Percentiles rank a stretch among this genome's conserved stretches.
phyloP scores from a whole-genome alignment of 495 filamentous ascomycete species.

The Penicillium argentinense region DNA sequence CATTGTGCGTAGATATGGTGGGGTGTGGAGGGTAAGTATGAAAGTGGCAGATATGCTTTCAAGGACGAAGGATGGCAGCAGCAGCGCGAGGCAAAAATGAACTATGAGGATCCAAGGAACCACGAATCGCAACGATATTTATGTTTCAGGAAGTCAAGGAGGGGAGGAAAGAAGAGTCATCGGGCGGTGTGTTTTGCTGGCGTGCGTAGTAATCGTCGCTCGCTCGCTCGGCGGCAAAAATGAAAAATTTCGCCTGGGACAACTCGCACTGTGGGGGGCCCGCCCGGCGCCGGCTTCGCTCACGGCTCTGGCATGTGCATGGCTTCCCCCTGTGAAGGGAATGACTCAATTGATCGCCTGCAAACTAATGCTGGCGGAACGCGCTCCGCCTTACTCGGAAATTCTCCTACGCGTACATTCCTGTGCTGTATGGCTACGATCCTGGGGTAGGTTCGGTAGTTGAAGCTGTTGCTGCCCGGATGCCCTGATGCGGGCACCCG shows the following conservation, averaged over 20 bases:
- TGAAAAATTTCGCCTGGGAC: conserved; percentile 19
- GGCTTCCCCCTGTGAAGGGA: too few relatives aligned
- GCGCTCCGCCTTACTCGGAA: too few relatives aligned
- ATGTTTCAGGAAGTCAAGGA: conserved; percentile 9
- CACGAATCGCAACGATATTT: conserved; percentile 24
- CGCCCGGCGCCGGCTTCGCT: not conserved
- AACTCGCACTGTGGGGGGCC: not conserved
- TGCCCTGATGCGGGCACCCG: not conserved
- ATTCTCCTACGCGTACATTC: too few relatives aligned
- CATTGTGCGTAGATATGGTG: conserved; percentile 38
- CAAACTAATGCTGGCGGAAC: too few relatives aligned
- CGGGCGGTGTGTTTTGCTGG: conserved; percentile 19
- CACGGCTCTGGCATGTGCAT: not conserved
- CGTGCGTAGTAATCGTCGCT: conserved; percentile 26
- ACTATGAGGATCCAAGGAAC: conserved; percentile 5
- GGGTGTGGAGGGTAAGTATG: conserved; percentile 28
- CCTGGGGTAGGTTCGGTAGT: too few relatives aligned
- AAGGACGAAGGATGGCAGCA: not conserved
- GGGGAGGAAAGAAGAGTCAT: conserved; percentile 26
- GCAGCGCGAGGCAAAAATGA: conserved; percentile 1
- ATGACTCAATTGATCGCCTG: conserved; percentile 1
- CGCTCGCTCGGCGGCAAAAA: conserved; percentile 27
- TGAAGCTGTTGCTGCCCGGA: not conserved
- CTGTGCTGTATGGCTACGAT: too few relatives aligned
- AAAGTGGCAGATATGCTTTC: not conserved